Evolutionary conservation across 768 basidiomycete genomes (phyloP).

Genomic region (Tulasnella calospora): DNA sequence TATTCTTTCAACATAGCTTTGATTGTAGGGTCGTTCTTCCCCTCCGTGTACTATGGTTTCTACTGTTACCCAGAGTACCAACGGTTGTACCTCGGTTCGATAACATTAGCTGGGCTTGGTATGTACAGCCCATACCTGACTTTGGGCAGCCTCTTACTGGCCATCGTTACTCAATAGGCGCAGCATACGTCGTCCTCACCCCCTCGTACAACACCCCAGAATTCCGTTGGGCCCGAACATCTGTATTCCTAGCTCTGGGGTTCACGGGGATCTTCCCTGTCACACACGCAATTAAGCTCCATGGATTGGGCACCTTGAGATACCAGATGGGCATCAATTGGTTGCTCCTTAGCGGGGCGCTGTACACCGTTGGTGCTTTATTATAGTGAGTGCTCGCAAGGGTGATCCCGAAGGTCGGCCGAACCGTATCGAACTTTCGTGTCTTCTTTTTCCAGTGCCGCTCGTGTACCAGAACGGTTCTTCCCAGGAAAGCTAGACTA

Average conservation of each 20-base stretch:
- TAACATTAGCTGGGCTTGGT: constrained; percentile 56
- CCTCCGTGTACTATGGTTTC: constrained; percentile 73
- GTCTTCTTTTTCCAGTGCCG: constrained; percentile 51
- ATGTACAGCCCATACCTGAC: constrained; percentile 34
- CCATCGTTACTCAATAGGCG: constrained; percentile 42
- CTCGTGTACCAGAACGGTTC: constrained; percentile 72
- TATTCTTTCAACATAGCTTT: constrained; percentile 41
- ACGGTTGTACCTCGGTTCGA: constrained; percentile 50
- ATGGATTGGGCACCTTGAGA: constrained; percentile 54
- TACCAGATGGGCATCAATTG: constrained; percentile 65
- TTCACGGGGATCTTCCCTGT: constrained; percentile 64
- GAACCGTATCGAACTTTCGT: constrained; percentile 26
- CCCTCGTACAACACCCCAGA: constrained; percentile 72
- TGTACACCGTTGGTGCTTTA: constrained; percentile 76
- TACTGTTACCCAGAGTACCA: constrained; percentile 57
- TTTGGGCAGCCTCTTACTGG: constrained; percentile 22
- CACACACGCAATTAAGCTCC: constrained; percentile 54
- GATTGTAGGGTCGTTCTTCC: constrained; percentile 73
- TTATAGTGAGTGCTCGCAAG: constrained; percentile 74
- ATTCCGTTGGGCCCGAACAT: constrained; percentile 70
- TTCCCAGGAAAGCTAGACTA: constrained; percentile 75
- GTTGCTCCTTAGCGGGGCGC: constrained; percentile 60
- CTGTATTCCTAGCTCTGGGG: constrained; percentile 74
- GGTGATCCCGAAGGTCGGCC: too few species aligned
- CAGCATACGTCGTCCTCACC: constrained; percentile 69